Evolutionary conservation across 139 green algal genomes (phyloP), one percentile per base, ranked within the genome.

Genomic region (Micractinium conductrix): DNA sequence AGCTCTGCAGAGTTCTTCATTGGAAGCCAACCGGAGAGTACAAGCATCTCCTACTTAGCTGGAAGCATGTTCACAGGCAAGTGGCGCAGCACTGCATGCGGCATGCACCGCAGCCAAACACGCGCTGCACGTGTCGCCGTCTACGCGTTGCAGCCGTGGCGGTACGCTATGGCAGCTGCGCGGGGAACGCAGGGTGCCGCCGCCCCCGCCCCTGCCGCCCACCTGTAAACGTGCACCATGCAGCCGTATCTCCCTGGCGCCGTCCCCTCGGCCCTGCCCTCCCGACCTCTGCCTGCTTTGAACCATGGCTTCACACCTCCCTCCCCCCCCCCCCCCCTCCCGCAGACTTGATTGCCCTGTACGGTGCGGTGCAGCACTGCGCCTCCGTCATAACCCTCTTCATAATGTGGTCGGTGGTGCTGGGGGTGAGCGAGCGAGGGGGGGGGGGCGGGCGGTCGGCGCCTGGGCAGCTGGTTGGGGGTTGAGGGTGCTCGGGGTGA

Each of bases 331-430:
- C 26, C 21, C 28, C 28, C 17, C 44, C 5, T 42, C 1, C 10
- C 58, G 50, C 80, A 74, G 80, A 85, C 17, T 4, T 50, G 0
- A 38, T 85, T 2, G 80, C 67, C 8, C 43, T 78, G 45, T 75
- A 78, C 1, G 80, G 63, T 16, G 35, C 70, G 5, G 21, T 79
- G 2, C 80, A 75, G 33, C 37, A 85, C 37, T 85, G 44, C 24
- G n/a, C 80, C 3, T 48, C 68, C 21, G 10, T 85, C 14, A 22
- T 85, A 8, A 85, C 65, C 6, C 68, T 85, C n/a, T 79, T 85
- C 35, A 78, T 85, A 17, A 28, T 85, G 24, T 85, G 80, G 80
- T 58, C n/a, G 0, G 80, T 85, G 35, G 45, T 85, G n/a, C 80
- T 85, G 16, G 80, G 76, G 76, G 76, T 82, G 58, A 81, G 74